Base-by-base conservation (phyloP, 2,329 filamentous ascomycete genomes). In the Claviceps digitariae region DNA sequence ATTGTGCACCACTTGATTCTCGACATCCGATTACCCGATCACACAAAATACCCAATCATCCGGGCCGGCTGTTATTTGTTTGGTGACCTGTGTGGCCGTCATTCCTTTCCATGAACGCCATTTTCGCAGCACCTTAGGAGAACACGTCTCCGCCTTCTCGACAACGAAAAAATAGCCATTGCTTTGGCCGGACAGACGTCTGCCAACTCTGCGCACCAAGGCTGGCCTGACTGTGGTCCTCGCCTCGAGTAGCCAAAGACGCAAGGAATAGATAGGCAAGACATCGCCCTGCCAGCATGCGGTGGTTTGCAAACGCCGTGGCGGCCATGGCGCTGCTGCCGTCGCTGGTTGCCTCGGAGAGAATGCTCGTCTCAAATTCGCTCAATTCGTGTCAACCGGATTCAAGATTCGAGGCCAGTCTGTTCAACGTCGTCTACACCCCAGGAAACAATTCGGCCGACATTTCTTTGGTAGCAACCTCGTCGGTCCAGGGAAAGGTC, bases 391-490 rank as follows among this genome's bases (percentile, higher is more conserved):
- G 89, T 70, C 84, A 87, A 73, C 72, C 79, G 52, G 83, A 89
- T 68, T 89, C 85, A 40, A 83, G 81, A 63, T 91, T 95, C 68
- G 85, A 84, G 3, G 88, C 88, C 60, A 88, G 84, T 59, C 76
- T 90, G 54, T 94, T 94, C 78, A 84, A 90, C 61, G 84, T 93
- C 65, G 71, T 79, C 58, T 87, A 85, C 67, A 86, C 82, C 1
- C 83, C 85, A 21, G 71, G 76, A 64, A 90, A 91, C 68, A 75
- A 76, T 59, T 81, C 81, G 34, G 72, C 89, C 52, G 70, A 74
- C 52, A 80, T 91, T 67, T 77, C 87, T 63, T 81, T 94, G 59
- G 77, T 84, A 56, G 87, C 86, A 57, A 82, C 87, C 36, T 90
- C 87, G 23, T 74, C 85, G 46, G 84, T 94, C 57, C 76, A 83